These are phyloP conservation scores for Pinus tabuliformis DNA, from an alignment of 75 land plant genomes.

Conservation along the genomic window DNA sequence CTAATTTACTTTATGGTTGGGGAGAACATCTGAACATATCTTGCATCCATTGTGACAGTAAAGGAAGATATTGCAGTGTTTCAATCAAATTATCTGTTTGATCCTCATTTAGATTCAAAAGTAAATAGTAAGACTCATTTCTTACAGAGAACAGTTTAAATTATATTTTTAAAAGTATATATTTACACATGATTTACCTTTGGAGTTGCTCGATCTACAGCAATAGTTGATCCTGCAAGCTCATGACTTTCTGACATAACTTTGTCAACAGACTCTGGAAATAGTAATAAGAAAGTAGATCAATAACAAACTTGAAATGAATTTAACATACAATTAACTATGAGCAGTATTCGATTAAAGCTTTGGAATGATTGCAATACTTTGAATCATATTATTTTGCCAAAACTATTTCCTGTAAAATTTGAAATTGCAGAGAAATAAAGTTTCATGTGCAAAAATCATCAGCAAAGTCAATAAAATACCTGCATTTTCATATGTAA, in stretches of 20 bases:
- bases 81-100: neutral
- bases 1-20: too few relatives aligned
- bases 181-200: slow-evolving; percentile 15
- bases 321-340: neutral
- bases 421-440: neutral
- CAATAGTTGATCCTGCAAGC: slow-evolving; percentile 42
- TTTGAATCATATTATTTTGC: neutral
- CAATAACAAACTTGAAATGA: neutral
- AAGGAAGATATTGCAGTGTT: too few relatives aligned
- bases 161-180: neutral
- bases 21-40: too few relatives aligned
- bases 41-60: too few relatives aligned
- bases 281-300: neutral
- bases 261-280: slow-evolving; percentile 43
- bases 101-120: neutral
- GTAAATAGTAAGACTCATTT: neutral
- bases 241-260: slow-evolving; percentile 40
- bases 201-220: slow-evolving; percentile 50
- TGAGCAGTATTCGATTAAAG: neutral
- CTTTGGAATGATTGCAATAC: neutral
- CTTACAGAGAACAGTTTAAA: neutral
- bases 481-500: slow-evolving; percentile 28
- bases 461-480: neutral
- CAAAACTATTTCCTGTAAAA: neutral
- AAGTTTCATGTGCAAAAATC: neutral